These are phyloP conservation scores for Ganoderma lingzhi DNA, from an alignment of 1,284 basidiomycete genomes.

Conservation along the genomic window DNA sequence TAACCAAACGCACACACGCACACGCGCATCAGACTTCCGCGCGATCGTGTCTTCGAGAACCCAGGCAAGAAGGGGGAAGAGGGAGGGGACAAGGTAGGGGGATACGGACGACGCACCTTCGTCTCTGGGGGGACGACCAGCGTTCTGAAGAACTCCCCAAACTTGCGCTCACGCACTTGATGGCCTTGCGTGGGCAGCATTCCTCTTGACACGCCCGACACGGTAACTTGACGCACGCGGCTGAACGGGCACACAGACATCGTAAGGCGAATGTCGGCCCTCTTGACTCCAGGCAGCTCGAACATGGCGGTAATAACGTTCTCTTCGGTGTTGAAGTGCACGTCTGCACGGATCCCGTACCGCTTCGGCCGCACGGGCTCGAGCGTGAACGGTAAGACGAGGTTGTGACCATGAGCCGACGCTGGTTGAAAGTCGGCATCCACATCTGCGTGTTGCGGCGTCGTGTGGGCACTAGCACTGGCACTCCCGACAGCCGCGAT, in stretches of 20 bases:
- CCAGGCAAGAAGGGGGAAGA: not conserved
- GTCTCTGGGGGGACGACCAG: constrained; percentile 65
- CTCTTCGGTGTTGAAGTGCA: constrained; percentile 53
- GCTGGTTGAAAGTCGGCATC: constrained; percentile 1
- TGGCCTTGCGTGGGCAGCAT: constrained; percentile 45
- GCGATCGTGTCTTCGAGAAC: not conserved
- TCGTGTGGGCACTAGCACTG: constrained; percentile 5
- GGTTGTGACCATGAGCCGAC: not conserved
- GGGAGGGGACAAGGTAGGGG: too few relatives aligned
- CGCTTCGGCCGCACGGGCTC: constrained; percentile 22
- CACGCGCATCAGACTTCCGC: not conserved
- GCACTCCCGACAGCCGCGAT: not conserved
- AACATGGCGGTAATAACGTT: constrained; percentile 61
- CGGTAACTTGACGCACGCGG: constrained; percentile 61
- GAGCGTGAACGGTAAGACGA: constrained; percentile 7
- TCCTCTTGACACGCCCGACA: constrained; percentile 52
- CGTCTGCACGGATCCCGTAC: constrained; percentile 57
- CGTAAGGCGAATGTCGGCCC: constrained; percentile 57
- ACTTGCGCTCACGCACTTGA: constrained; percentile 56
- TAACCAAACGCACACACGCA: not conserved
- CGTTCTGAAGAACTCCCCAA: constrained; percentile 58
- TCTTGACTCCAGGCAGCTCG: constrained; percentile 70
- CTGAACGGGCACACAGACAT: constrained; percentile 64
- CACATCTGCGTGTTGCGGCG: constrained; percentile 17
- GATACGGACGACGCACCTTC: constrained; percentile 50